Evolutionary conservation across 768 basidiomycete species (phyloP).

Genomic region (Tubosaeta brunneosetosa): DNA sequence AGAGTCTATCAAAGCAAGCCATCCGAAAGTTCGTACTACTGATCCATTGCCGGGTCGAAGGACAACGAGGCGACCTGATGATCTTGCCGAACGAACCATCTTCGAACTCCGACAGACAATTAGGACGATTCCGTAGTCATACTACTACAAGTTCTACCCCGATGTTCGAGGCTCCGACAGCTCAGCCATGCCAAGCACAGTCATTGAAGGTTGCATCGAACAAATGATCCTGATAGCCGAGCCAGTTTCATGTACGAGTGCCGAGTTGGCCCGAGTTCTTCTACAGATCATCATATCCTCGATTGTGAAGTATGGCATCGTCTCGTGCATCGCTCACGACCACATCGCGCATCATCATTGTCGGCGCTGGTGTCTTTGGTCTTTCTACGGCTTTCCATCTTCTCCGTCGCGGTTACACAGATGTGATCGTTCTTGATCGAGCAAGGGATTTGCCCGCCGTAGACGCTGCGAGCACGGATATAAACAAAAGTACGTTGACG

Average conservation of each 20-base stretch:
- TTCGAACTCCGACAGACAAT: too few species aligned
- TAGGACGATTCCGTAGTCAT: too few species aligned
- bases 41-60: too few species aligned
- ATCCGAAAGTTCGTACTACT: too few species aligned
- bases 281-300: neutral
- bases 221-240: neutral
- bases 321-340: slow-evolving; percentile 1
- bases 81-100: too few species aligned
- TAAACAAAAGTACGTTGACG: slow-evolving; percentile 34
- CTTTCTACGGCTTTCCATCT: slow-evolving; percentile 82
- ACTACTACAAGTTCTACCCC: too few species aligned
- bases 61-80: too few species aligned
- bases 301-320: slow-evolving; percentile 7
- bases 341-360: slow-evolving; percentile 43
- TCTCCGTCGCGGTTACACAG: slow-evolving; percentile 58
- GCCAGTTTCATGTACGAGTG: neutral
- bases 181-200: too few species aligned
- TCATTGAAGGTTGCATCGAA: neutral
- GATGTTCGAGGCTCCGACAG: too few species aligned
- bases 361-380: slow-evolving; percentile 85
- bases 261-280: neutral
- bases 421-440: slow-evolving; percentile 75
- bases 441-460: slow-evolving; percentile 66
- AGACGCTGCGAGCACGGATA: slow-evolving; percentile 69
- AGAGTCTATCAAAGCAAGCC: too few species aligned